A percentile compares a stretch with the other conserved stretches of the same genome.
phyloP scores from a whole-genome alignment of 805 yeast species.

The Candida verbasci region DNA sequence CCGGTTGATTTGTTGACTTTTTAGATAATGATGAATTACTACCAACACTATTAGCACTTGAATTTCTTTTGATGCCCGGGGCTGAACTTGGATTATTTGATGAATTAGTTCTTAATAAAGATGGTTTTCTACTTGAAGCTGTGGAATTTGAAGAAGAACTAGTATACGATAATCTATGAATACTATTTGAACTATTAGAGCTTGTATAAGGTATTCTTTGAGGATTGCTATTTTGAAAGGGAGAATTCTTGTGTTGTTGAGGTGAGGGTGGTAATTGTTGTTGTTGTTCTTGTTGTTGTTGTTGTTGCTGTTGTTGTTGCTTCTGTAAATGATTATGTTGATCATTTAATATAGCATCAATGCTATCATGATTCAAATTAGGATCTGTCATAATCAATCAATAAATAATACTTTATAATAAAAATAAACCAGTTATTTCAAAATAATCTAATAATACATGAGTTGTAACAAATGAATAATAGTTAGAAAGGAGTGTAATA shows the following conservation, averaged over 20 bases:
- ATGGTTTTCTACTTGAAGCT: constrained; percentile 4
- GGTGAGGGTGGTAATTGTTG: background rate
- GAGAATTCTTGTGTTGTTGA: background rate
- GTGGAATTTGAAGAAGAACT: constrained; percentile 3
- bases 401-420: background rate
- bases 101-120: constrained; percentile 2
- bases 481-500: no score
- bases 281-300: constrained; percentile 1
- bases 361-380: constrained; percentile 1
- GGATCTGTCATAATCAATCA: constrained; percentile 1
- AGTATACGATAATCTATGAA: constrained; percentile 1
- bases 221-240: background rate
- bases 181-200: constrained; percentile 3
- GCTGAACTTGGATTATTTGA: background rate
- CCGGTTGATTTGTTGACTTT: background rate
- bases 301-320: background rate
- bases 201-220: background rate
- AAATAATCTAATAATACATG: background rate
- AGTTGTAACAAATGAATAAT: no score
- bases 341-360: constrained; percentile 1
- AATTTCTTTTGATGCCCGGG: constrained; percentile 1
- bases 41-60: constrained; percentile 2
- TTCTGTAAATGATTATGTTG: constrained; percentile 4
- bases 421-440: background rate
- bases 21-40: background rate